These are phyloP conservation scores for Hondaea fermentalgiana DNA, from an alignment of 108 stramenopile genomes.

Conservation along the genomic window DNA sequence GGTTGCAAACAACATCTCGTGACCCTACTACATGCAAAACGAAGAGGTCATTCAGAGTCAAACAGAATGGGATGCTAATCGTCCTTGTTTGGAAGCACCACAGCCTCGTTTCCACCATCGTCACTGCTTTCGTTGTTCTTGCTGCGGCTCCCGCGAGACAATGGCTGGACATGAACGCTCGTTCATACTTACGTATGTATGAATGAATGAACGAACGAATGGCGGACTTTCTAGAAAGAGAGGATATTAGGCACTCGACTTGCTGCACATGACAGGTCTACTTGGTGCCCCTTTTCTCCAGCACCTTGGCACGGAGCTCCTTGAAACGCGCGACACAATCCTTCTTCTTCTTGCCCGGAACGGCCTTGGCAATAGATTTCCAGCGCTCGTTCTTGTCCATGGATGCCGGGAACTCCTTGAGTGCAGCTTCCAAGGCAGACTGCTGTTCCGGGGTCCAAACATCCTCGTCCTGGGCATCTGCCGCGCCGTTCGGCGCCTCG, in stretches of 20 bases:
- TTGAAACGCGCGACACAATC: slow-evolving; percentile 91
- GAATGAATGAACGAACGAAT: neutral
- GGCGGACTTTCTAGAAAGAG: neutral
- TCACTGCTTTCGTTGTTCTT: neutral
- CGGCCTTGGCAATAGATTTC: slow-evolving; percentile 71
- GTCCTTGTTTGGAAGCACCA: no score
- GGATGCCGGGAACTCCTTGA: slow-evolving; percentile 66
- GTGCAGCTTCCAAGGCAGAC: slow-evolving; percentile 68
- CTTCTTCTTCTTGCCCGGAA: slow-evolving; percentile 83
- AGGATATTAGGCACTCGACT: neutral
- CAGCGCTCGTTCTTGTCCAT: slow-evolving; percentile 98
- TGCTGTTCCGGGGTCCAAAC: slow-evolving; percentile 86
- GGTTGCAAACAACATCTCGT: no score
- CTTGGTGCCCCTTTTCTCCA: neutral
- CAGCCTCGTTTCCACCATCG: no score
- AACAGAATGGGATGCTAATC: no score
- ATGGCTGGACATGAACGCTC: neutral
- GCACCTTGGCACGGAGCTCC: slow-evolving; percentile 70
- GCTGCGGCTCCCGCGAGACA: neutral
- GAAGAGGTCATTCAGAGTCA: no score
- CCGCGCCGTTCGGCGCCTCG: neutral
- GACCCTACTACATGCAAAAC: no score
- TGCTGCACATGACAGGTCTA: neutral
- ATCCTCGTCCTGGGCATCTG: neutral
- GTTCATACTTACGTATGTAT: neutral